Evolutionary conservation across 768 basidiomycete genomes (phyloP).

Genomic region (Daedalea quercina): DNA sequence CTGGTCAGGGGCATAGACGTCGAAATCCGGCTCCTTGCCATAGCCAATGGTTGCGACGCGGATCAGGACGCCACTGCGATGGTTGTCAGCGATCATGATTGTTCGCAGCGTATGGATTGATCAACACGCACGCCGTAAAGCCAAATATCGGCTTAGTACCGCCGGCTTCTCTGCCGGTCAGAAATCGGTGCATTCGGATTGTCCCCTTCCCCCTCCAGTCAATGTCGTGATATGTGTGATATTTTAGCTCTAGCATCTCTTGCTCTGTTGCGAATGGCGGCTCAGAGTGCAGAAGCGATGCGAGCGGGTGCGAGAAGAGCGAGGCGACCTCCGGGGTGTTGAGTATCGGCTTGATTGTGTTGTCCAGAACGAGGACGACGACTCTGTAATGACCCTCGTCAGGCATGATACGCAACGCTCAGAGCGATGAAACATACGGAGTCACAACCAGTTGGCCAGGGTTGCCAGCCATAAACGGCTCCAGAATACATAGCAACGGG

Average conservation of each 20-base stretch:
- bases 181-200: constrained; percentile 67
- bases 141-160: constrained; percentile 89
- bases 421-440: constrained; percentile 48
- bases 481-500: constrained; percentile 70
- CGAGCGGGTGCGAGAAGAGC: constrained; percentile 82
- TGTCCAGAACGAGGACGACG: constrained; percentile 79
- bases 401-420: neutral
- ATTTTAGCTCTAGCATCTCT: constrained; percentile 48
- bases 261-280: constrained; percentile 52
- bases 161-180: constrained; percentile 79
- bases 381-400: constrained; percentile 40
- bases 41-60: constrained; percentile 44
- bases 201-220: constrained; percentile 32
- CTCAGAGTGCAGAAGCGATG: constrained; percentile 57
- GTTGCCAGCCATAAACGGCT: constrained; percentile 71
- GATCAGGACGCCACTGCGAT: constrained; percentile 43
- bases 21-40: constrained; percentile 37
- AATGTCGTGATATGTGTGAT: constrained; percentile 59
- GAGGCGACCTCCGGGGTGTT: constrained; percentile 73
- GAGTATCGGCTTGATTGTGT: constrained; percentile 72
- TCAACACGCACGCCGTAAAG: constrained; percentile 66
- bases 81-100: neutral
- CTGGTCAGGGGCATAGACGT: constrained; percentile 37
- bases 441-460: constrained; percentile 58
- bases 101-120: neutral